Conservation (phyloP, 164 flowering plant genomes). For the Akebia trifoliata region DNA sequence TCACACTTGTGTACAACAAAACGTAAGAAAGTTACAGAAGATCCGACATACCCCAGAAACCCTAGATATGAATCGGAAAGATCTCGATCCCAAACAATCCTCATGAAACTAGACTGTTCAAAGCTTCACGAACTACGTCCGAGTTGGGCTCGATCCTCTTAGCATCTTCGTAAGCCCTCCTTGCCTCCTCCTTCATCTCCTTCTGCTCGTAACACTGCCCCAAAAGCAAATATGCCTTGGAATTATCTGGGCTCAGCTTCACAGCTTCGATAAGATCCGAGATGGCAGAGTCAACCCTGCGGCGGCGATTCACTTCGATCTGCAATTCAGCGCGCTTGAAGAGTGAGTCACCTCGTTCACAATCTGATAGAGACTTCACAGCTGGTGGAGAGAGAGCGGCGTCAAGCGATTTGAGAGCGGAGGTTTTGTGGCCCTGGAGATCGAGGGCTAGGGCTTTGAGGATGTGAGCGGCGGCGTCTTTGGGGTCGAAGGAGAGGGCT, state of each 20-base stretch:
- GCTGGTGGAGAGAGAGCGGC: slow-evolving; percentile 62
- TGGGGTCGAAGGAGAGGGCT: slow-evolving; percentile 62
- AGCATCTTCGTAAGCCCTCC: slow-evolving; percentile 50
- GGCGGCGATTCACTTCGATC: slow-evolving; percentile 34
- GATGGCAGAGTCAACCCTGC: slow-evolving; percentile 52
- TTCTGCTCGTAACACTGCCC: slow-evolving; percentile 70
- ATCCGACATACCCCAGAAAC: too few species aligned
- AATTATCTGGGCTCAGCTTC: slow-evolving; percentile 36
- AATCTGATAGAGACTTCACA: slow-evolving; percentile 39
- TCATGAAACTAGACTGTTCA: slow-evolving; percentile 50
- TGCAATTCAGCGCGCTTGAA: slow-evolving; percentile 69
- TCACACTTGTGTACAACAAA: too few species aligned
- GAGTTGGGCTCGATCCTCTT: slow-evolving; percentile 28
- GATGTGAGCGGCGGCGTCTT: slow-evolving; percentile 84
- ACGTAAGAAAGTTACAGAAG: too few species aligned
- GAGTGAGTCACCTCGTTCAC: slow-evolving; percentile 69
- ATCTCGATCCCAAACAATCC: too few species aligned
- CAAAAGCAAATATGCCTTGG: slow-evolving; percentile 46
- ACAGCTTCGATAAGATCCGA: slow-evolving; percentile 57
- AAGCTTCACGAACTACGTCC: slow-evolving; percentile 31
- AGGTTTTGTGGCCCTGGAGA: slow-evolving; percentile 49
- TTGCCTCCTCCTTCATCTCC: slow-evolving; percentile 59
- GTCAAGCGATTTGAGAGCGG: slow-evolving; percentile 66
- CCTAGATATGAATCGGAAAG: too few species aligned
- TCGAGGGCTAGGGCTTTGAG: slow-evolving; percentile 70